These are phyloP conservation scores for Exophiala phaeomuriformis DNA, from an alignment of 2,329 filamentous ascomycete genomes.

Conservation along the genomic window DNA sequence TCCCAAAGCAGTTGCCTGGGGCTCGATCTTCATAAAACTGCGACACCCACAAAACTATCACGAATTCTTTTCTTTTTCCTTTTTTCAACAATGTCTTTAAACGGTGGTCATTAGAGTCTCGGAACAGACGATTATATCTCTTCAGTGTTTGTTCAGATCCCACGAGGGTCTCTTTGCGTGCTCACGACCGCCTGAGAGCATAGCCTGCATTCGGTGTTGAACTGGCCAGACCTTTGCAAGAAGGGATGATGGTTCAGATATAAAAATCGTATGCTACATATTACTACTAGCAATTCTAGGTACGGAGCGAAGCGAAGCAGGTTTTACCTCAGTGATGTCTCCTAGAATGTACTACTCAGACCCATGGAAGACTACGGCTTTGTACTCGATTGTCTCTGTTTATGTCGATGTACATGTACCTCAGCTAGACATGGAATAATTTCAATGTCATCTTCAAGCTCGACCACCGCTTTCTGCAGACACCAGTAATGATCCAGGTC, in stretches of 20 bases:
- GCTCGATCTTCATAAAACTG: not conserved
- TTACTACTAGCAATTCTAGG: not conserved
- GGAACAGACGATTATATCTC: conserved; percentile 58
- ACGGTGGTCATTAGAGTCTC: conserved; percentile 99
- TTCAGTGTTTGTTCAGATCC: conserved; percentile 88
- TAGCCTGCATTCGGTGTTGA: conserved; percentile 61
- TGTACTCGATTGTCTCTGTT: too few relatives aligned
- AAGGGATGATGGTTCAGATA: conserved; percentile 48
- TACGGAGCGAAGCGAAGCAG: not conserved
- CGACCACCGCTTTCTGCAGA: too few relatives aligned
- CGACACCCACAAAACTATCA: not conserved
- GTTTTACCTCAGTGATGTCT: not conserved
- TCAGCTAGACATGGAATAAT: too few relatives aligned
- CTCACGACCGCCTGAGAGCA: conserved; percentile 95
- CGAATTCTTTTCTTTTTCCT: conserved; percentile 6
- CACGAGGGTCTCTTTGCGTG: conserved; percentile 73
- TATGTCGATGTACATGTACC: too few relatives aligned
- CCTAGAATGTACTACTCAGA: not conserved
- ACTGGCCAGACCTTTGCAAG: conserved; percentile 56
- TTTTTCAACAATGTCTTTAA: conserved; percentile 52
- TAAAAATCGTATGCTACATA: conserved; percentile 30
- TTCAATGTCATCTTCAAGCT: too few relatives aligned
- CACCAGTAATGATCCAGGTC: too few relatives aligned
- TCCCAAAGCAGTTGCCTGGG: not conserved
- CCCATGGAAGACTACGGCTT: too few relatives aligned